Evolutionary conservation across 1,139 yeast genomes (phyloP).

Genomic region (Kodamaea derodonti): DNA sequence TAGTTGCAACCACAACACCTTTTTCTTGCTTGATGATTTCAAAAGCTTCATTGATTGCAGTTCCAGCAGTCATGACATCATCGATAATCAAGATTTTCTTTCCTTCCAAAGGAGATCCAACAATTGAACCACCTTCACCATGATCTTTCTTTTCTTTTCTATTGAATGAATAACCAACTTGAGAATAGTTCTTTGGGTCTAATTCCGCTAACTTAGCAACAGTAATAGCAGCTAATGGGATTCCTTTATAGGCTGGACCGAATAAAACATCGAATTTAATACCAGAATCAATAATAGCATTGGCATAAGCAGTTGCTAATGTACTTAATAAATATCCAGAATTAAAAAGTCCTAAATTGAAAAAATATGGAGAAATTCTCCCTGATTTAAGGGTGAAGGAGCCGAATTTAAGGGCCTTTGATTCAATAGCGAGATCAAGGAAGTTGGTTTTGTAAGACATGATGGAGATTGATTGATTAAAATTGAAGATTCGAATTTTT

Average conservation of each 20-base stretch:
- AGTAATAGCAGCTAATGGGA: slow-evolving; percentile 90
- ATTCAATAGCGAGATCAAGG: slow-evolving; percentile 75
- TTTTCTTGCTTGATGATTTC: slow-evolving; percentile 66
- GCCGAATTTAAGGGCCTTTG: slow-evolving; percentile 83
- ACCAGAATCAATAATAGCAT: slow-evolving; percentile 75
- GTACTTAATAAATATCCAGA: slow-evolving; percentile 75
- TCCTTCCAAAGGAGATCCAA: slow-evolving; percentile 71
- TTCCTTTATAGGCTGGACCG: slow-evolving; percentile 98
- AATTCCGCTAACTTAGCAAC: slow-evolving; percentile 89
- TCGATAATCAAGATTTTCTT: slow-evolving; percentile 82
- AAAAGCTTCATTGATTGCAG: slow-evolving; percentile 94
- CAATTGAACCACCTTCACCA: slow-evolving; percentile 96
- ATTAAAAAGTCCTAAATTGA: slow-evolving; percentile 87
- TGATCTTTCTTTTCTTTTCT: slow-evolving; percentile 95
- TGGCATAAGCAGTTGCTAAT: slow-evolving; percentile 85
- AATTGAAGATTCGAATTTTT: too few relatives aligned
- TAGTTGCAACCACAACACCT: slow-evolving; percentile 77
- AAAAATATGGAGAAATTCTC: slow-evolving; percentile 91
- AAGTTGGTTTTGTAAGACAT: slow-evolving; percentile 58
- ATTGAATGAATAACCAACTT: slow-evolving; percentile 70
- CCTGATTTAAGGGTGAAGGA: slow-evolving; percentile 88
- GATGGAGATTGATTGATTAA: too few relatives aligned
- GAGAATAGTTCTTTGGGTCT: slow-evolving; percentile 68
- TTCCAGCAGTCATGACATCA: slow-evolving; percentile 98
- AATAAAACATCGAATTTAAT: slow-evolving; percentile 85